A percentile compares a stretch with the other conserved stretches of the same genome.
Evolutionary conservation across 2,329 filamentous ascomycete species (phyloP).

Genomic region (Aspergillus carbonarius): DNA sequence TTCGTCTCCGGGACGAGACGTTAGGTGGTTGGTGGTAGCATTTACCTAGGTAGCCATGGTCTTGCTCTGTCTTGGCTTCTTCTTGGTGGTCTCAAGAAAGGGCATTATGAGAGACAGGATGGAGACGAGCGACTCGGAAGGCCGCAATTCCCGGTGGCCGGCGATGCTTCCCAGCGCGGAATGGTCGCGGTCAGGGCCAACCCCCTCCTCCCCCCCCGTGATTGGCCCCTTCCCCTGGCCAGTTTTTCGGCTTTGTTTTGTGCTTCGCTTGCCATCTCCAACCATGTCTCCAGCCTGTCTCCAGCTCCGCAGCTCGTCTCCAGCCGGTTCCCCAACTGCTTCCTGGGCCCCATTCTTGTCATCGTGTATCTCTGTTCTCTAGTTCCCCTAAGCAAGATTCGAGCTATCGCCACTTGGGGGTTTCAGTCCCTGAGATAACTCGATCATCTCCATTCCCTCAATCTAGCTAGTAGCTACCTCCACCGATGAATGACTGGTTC

Average conservation of each 20-base stretch:
- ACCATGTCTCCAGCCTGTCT: too few relatives aligned
- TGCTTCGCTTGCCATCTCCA: background rate
- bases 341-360: background rate
- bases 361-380: background rate
- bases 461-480: background rate
- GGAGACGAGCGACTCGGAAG: too few relatives aligned
- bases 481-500: background rate
- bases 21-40: too few relatives aligned
- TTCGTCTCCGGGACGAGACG: too few relatives aligned
- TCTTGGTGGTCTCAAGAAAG: too few relatives aligned
- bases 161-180: background rate
- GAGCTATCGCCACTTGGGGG: conserved; percentile 7
- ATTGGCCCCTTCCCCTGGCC: background rate
- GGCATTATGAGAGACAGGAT: too few relatives aligned
- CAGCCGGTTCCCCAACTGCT: background rate
- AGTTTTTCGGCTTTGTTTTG: background rate
- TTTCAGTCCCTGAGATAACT: conserved; percentile 12
- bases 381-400: conserved; percentile 1
- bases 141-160: background rate
- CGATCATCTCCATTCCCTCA: conserved; percentile 1
- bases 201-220: too few relatives aligned
- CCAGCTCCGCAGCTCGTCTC: too few relatives aligned
- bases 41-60: too few relatives aligned
- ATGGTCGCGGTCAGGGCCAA: background rate
- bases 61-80: too few relatives aligned